These are phyloP conservation scores for Coprinellus aureogranulatus DNA, from an alignment of 768 basidiomycete species.

Conservation along the genomic window DNA sequence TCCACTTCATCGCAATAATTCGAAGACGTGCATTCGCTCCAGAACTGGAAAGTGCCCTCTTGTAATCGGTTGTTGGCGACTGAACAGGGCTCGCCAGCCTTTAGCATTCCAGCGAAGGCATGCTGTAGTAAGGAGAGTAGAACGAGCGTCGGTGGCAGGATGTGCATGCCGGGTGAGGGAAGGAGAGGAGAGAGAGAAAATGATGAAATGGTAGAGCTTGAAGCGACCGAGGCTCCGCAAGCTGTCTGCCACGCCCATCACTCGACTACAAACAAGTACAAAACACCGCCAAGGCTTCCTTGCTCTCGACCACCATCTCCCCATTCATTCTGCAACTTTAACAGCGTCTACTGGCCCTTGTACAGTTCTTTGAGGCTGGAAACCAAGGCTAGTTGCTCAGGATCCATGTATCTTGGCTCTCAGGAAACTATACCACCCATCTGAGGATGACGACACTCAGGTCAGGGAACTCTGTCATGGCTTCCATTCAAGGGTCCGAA, in stretches of 20 bases:
- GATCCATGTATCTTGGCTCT: no score
- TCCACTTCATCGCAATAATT: constrained; percentile 58
- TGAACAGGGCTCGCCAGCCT: constrained; percentile 48
- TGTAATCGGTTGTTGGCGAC: constrained; percentile 64
- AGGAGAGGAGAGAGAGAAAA: constrained; percentile 7
- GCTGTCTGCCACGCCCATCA: background rate
- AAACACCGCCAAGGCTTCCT: no score
- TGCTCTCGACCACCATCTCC: no score
- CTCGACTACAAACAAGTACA: background rate
- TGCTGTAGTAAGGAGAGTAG: constrained; percentile 41
- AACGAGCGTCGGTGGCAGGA: constrained; percentile 49
- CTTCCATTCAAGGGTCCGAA: no score
- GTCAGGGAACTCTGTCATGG: no score
- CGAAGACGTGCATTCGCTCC: constrained; percentile 70
- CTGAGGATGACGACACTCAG: no score
- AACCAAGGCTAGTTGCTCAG: no score
- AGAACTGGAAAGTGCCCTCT: constrained; percentile 75
- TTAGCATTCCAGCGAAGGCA: constrained; percentile 46
- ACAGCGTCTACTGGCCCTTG: no score
- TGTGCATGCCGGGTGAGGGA: constrained; percentile 18
- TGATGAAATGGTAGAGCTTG: background rate
- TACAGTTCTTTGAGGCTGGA: no score
- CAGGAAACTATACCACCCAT: no score
- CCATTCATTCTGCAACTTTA: no score
- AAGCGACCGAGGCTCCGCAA: background rate